Evolutionary conservation across 345 rosid genomes (phyloP).

Genomic region (Acer negundo): DNA sequence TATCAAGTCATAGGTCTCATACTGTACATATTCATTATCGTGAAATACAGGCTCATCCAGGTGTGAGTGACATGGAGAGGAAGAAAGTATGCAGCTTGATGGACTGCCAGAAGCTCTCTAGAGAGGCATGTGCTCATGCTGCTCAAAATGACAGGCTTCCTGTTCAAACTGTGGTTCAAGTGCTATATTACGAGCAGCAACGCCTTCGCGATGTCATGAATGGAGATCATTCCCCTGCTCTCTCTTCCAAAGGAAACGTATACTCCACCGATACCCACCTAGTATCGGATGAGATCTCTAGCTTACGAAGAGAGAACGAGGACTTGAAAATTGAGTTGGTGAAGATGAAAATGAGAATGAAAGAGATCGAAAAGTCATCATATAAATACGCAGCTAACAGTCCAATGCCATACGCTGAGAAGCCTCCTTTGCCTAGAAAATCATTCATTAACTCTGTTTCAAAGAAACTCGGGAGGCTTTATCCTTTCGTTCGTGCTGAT

Average conservation of each 20-base stretch:
- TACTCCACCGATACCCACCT: conserved; percentile 47
- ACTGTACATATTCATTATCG: no score
- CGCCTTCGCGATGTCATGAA: conserved; percentile 71
- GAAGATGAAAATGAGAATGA: conserved; percentile 83
- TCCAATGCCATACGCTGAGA: conserved; percentile 47
- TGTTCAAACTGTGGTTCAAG: conserved; percentile 90
- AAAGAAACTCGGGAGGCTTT: conserved; percentile 72
- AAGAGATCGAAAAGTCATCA: conserved; percentile 58
- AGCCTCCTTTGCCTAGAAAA: conserved; percentile 79
- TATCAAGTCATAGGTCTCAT: no score
- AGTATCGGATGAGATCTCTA: conserved; percentile 61
- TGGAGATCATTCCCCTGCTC: conserved; percentile 35
- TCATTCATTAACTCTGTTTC: conserved; percentile 79
- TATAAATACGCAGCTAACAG: conserved; percentile 32
- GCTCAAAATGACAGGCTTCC: conserved; percentile 91
- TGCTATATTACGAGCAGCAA: conserved; percentile 89
- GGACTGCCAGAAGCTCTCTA: conserved; percentile 93
- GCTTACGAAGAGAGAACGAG: conserved; percentile 67
- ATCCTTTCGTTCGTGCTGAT: conserved; percentile 54
- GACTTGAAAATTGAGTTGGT: conserved; percentile 77
- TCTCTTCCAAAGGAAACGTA: conserved; percentile 35
- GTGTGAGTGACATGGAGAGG: conserved; percentile 78
- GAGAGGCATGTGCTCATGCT: conserved; percentile 96
- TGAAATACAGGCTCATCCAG: conserved; percentile 74
- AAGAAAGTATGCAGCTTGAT: conserved; percentile 92